Evolutionary conservation across 805 yeast genomes (phyloP), one percentile per base, ranked within the genome.

Genomic region (Starmerella vitae): DNA sequence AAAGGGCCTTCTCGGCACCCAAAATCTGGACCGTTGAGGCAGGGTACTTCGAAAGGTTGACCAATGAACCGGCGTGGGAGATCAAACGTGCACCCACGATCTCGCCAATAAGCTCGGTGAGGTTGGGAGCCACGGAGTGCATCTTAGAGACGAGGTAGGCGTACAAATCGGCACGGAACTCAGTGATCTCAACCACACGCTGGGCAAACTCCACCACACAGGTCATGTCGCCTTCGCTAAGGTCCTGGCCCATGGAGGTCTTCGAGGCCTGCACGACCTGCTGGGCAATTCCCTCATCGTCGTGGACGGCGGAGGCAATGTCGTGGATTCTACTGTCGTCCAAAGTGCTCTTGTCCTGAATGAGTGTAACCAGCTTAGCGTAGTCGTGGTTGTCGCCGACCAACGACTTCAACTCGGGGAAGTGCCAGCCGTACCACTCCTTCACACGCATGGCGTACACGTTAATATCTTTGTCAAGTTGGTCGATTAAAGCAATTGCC

Each of bases 381-480:
- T 72, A 86, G 47, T 70, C 66, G 68, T 80, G 81, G 71, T 84
- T 85, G 64, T 86, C 95, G 51, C 83, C 75, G 38, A 82, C 93
- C 55, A 86, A 72, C 66, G 80, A 82, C 54, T 93, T 91, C 66
- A 85, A 74, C 68, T 85, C 96, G 43, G 96, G 96, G 77, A 91
- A 85, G 62, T 85, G 96, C 96, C 96, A 85, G 55, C 94, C 93
- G 67, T 85, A 85, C 96, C 96, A 85, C 67, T 85, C 96, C 68
- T 85, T 83, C 51, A 81, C 91, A 66, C 96, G 77, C 96, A 85
- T 85, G 43, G 95, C 78, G 62, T 82, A 91, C 44, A 95, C 86
- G 71, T 91, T 91, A 64, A 91, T 80, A 62, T 91, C 98, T 68
- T 93, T 93, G 67, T 91, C 98, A 57, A 91, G 76, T 67, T 91